These are phyloP conservation scores for Cystobasidium ongulense DNA, from an alignment of 768 basidiomycete species.

Conservation along the genomic window DNA sequence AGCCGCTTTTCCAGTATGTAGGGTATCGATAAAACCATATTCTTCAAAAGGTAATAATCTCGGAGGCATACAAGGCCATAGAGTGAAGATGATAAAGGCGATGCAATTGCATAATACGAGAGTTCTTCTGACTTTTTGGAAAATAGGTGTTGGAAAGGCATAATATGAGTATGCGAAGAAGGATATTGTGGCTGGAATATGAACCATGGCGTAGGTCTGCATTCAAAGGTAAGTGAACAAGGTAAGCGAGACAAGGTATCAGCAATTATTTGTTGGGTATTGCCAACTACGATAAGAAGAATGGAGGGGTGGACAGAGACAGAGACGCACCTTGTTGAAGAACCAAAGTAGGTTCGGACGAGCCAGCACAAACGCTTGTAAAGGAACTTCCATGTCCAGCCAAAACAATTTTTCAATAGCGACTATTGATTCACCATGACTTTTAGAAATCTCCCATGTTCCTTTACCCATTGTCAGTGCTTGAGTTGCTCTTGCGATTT, in stretches of 20 bases:
- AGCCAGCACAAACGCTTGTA: constrained; percentile 2
- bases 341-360: constrained; percentile 4
- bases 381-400: constrained; percentile 3
- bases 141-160: background rate
- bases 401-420: constrained; percentile 1
- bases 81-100: constrained; percentile 21
- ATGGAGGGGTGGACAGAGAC: background rate
- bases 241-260: background rate
- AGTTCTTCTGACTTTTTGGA: constrained; percentile 1
- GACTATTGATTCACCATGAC: constrained; percentile 3
- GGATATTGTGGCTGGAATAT: constrained; percentile 15
- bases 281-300: background rate
- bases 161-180: background rate
- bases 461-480: constrained; percentile 15
- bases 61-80: constrained; percentile 28
- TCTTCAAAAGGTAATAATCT: constrained; percentile 9
- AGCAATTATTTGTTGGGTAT: background rate
- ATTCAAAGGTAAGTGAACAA: background rate
- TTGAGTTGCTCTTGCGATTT: background rate
- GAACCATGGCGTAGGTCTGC: constrained; percentile 25
- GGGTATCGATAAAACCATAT: constrained; percentile 14
- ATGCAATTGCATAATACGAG: constrained; percentile 24
- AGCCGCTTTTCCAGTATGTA: constrained; percentile 23
- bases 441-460: constrained; percentile 5
- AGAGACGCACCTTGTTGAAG: constrained; percentile 13